These are phyloP conservation scores for Sutorius australiensis DNA, from an alignment of 768 basidiomycete genomes.

Conservation along the genomic window DNA sequence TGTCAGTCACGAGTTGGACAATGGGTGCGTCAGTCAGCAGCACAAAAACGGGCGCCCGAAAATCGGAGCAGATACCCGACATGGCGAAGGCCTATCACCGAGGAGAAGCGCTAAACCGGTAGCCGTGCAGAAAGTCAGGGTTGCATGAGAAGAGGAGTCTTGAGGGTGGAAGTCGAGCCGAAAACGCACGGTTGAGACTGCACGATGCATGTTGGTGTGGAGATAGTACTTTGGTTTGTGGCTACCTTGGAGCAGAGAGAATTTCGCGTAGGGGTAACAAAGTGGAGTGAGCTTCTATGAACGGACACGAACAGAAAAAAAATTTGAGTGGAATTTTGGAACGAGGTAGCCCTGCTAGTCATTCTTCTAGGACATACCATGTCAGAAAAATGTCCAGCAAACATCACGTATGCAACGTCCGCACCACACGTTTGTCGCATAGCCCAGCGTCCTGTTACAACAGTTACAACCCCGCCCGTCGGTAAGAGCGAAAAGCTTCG, in stretches of 20 bases:
- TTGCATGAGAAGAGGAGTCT: slow-evolving; percentile 7
- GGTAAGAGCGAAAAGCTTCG: slow-evolving; percentile 4
- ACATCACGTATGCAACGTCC: slow-evolving; percentile 11
- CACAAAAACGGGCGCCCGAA: neutral
- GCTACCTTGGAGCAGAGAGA: neutral
- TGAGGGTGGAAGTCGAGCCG: neutral
- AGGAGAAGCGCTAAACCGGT: neutral
- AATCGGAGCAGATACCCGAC: neutral
- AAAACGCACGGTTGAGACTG: neutral
- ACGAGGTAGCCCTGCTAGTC: neutral
- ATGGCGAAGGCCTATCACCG: neutral
- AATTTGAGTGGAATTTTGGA: neutral
- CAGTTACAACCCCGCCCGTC: slow-evolving; percentile 7
- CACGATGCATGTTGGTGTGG: slow-evolving; percentile 4
- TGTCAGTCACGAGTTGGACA: neutral
- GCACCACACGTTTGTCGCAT: slow-evolving; percentile 17
- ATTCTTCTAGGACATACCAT: neutral
- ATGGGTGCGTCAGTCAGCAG: neutral
- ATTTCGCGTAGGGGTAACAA: neutral
- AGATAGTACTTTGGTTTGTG: neutral
- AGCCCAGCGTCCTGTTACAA: slow-evolving; percentile 9
- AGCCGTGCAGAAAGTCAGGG: neutral
- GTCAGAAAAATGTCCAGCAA: slow-evolving; percentile 10
- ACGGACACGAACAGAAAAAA: neutral
- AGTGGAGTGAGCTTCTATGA: neutral